phyloP scores from a whole-genome alignment of 352 stramenopile genomes.

The Phytophthora aleatoria region DNA sequence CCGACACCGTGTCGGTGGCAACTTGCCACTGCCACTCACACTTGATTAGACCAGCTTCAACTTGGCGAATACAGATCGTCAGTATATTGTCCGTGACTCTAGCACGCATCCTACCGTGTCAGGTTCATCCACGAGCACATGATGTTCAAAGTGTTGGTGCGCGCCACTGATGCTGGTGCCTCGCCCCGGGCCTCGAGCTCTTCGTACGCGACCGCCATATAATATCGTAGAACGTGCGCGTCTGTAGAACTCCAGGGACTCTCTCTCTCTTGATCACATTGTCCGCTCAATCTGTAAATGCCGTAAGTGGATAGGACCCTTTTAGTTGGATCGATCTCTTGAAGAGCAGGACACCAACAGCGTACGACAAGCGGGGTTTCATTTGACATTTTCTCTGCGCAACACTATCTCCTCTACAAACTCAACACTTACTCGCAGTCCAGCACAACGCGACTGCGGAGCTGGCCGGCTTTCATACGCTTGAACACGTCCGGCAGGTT shows the following conservation, averaged over 20 bases:
- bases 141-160: constrained; percentile 8
- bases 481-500: constrained; percentile 52
- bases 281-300: too few relatives aligned
- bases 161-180: too few relatives aligned
- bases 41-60: constrained; percentile 13
- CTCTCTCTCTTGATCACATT: too few relatives aligned
- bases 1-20: too few relatives aligned
- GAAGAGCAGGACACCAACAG: neutral
- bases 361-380: neutral
- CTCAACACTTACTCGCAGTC: constrained; percentile 42
- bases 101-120: neutral
- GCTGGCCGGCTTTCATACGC: constrained; percentile 41
- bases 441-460: constrained; percentile 47
- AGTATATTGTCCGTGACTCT: constrained; percentile 2
- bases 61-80: constrained; percentile 7
- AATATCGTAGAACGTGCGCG: too few relatives aligned
- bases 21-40: too few relatives aligned
- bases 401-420: neutral
- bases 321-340: too few relatives aligned
- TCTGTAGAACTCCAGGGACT: too few relatives aligned
- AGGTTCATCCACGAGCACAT: constrained; percentile 14
- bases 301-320: too few relatives aligned
- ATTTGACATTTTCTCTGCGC: neutral
- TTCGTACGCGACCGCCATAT: too few relatives aligned
- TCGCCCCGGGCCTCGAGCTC: too few relatives aligned